These are phyloP conservation scores for Aegle marmelos DNA, from an alignment of 345 rosid genomes.

Conservation along the genomic window DNA sequence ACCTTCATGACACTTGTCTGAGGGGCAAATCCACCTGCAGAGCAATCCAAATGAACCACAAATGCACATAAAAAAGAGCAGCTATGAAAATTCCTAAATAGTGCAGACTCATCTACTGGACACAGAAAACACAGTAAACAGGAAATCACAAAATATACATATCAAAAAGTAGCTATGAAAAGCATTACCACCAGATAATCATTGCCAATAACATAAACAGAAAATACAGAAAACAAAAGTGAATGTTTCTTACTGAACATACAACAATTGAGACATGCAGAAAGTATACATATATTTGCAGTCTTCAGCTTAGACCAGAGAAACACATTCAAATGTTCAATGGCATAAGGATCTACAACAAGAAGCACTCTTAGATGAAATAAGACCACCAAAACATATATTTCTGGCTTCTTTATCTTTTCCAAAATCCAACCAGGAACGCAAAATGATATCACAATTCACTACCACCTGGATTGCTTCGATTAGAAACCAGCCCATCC, in stretches of 20 bases:
- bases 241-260: constrained; percentile 1
- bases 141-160: no score
- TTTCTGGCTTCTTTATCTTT: neutral
- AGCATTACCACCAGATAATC: no score
- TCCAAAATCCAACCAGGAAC: neutral
- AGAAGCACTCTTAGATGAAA: constrained; percentile 3
- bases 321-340: constrained; percentile 8
- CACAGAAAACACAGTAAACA: no score
- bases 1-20: no score
- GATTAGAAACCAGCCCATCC: constrained; percentile 98
- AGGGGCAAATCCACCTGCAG: no score
- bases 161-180: no score
- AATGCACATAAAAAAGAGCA: no score
- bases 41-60: no score
- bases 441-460: neutral
- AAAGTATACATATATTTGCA: constrained; percentile 9
- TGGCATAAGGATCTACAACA: constrained; percentile 7
- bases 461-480: neutral
- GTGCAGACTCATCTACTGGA: no score
- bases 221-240: neutral
- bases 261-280: constrained; percentile 12
- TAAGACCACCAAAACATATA: neutral
- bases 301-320: constrained; percentile 3
- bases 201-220: neutral
- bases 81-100: no score